Base-by-base conservation (phyloP, 2,329 filamentous ascomycete species). In the Trichoderma semiorbis region DNA sequence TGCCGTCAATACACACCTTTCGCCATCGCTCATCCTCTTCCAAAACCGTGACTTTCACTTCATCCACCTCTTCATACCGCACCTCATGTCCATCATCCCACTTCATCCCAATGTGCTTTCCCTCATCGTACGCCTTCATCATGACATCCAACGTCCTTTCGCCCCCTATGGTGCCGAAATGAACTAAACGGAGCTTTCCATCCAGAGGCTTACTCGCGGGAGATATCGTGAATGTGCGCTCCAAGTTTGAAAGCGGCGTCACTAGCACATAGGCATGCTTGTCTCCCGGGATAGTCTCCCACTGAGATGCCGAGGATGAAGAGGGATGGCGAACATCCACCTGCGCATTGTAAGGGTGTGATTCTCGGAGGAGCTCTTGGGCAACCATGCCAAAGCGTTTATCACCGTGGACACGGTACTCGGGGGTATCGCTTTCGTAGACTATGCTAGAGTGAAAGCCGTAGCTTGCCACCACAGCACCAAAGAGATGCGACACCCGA, bases 1-100 rank as follows among this genome's bases (percentile, higher is more conserved):
- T 94, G 3, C 95, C 95, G 80, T 98, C 95, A n/a, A 98, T 85
- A 79, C 95, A 98, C 16, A 97, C 88, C 77, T 95, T 89, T 73
- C 95, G 86, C 94, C 94, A 98, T 67, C 90, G 84, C 60, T 84
- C 84, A n/a, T 93, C 89, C 18, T 88, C 84, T 77, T 96, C 93
- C 1, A 83, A 74, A 43, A 93, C 90, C 18, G 88, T 85, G 61
- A 98, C 89, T 72, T 83, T 85, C 21, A 97, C 75, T 66, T 88
- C 88, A 2, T 92, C 88, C 7, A 96, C 86, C 69, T 89, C 86
- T 21, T 92, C 88, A 78, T 98, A 98, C 0, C 85, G 86, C 1
- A 98, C 91, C 3, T 83, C 84, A 43, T 91, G 86, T 12, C 91
- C 85, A 26, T 86, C 84, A 65, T 79, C 76, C 85, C 86, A 88